Conservation (phyloP, 495 filamentous ascomycete species). For the Chaetomium cochliodes region DNA sequence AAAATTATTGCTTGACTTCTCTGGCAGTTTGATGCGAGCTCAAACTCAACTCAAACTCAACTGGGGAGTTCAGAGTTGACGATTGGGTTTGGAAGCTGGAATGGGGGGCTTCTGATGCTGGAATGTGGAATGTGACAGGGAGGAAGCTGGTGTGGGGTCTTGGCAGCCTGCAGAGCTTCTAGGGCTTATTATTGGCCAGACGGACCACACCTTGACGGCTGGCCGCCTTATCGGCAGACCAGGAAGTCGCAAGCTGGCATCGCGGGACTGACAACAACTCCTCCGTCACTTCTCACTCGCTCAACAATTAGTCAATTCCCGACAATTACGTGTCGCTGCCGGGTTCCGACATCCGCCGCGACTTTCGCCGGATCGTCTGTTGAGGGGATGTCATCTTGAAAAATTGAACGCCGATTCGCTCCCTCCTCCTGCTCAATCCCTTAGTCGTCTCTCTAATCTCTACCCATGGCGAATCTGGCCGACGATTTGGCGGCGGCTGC, state of each 20-base stretch:
- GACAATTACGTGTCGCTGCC: too few species aligned
- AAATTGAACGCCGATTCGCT: background rate
- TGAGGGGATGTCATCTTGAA: conserved; percentile 20
- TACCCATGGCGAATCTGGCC: conserved; percentile 33
- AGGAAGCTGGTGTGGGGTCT: background rate
- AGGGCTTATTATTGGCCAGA: conserved; percentile 23
- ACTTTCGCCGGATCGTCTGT: background rate
- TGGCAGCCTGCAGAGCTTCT: conserved; percentile 16
- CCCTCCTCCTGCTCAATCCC: background rate
- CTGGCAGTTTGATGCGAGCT: too few species aligned
- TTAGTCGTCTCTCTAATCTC: background rate
- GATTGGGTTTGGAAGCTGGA: conserved; percentile 1
- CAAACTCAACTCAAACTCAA: background rate
- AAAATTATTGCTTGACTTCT: background rate
- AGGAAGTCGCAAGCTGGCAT: conserved; percentile 27
- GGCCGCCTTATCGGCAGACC: background rate
- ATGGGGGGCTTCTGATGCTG: conserved; percentile 4
- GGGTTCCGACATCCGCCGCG: background rate
- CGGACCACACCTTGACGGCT: conserved; percentile 21
- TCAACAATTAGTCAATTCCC: too few species aligned
- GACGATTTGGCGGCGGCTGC: conserved; percentile 24
- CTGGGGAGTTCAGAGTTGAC: conserved; percentile 5
- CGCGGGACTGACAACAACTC: conserved; percentile 19
- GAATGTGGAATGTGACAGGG: conserved; percentile 18
- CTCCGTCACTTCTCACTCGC: conserved; percentile 24